A percentile compares a stretch with the other conserved stretches of the same genome.
These are phyloP conservation scores for Phytophthora fragariaefolia DNA, from an alignment of 352 stramenopile genomes.

Conservation along the genomic window DNA sequence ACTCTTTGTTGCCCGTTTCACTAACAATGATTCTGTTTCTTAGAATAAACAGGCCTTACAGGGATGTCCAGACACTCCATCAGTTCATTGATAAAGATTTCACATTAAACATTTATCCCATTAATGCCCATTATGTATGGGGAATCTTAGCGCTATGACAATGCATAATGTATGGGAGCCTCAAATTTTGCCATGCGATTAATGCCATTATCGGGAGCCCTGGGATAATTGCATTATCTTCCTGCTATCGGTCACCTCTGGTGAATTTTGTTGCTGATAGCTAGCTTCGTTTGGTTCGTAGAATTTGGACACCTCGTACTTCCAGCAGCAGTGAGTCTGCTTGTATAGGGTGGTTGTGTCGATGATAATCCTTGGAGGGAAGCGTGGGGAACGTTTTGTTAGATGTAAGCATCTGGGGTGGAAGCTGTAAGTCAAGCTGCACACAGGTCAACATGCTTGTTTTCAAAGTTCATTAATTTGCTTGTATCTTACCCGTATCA, in stretches of 20 bases:
- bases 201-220: neutral
- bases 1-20: too few relatives aligned
- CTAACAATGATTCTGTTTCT: too few relatives aligned
- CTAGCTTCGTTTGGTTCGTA: slow-evolving; percentile 2
- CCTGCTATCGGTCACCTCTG: neutral
- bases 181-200: slow-evolving; percentile 23
- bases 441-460: neutral
- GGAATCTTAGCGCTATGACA: too few relatives aligned
- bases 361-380: slow-evolving; percentile 21
- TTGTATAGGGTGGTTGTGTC: neutral
- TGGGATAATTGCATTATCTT: too few relatives aligned
- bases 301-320: slow-evolving; percentile 28
- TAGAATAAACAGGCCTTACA: too few relatives aligned
- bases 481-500: slow-evolving; percentile 15
- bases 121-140: too few relatives aligned
- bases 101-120: too few relatives aligned
- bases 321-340: slow-evolving; percentile 6
- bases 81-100: too few relatives aligned
- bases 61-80: too few relatives aligned
- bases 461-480: neutral
- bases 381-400: slow-evolving; percentile 6
- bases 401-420: slow-evolving; percentile 8
- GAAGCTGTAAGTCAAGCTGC: slow-evolving; percentile 26
- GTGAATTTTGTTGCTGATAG: slow-evolving; percentile 1
- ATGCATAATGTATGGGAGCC: too few relatives aligned